phyloP scores from a whole-genome alignment of 371 early-diverging fungal genomes.

The Coemansia sp. region DNA sequence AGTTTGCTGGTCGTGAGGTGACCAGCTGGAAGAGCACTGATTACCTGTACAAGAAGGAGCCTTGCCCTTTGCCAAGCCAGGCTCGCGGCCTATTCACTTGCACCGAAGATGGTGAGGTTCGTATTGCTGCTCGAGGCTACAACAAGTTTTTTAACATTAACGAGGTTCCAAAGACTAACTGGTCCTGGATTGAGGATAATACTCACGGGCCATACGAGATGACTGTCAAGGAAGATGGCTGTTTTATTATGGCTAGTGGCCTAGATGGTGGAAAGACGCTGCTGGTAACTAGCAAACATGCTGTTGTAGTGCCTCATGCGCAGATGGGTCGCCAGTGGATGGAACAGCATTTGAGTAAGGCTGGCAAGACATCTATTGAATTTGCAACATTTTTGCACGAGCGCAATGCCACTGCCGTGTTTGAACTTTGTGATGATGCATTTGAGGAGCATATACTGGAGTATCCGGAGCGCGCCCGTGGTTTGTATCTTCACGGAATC shows the following conservation, averaged over 20 bases:
- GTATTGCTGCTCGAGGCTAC: constrained; percentile 83
- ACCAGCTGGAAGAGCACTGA: constrained; percentile 65
- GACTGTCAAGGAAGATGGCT: constrained; percentile 94
- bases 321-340: constrained; percentile 77
- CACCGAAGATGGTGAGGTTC: constrained; percentile 14
- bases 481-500: constrained; percentile 90
- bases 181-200: constrained; percentile 59
- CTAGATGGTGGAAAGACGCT: constrained; percentile 61
- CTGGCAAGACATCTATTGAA: constrained; percentile 61
- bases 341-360: constrained; percentile 60
- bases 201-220: constrained; percentile 86
- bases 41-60: constrained; percentile 60
- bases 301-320: constrained; percentile 56
- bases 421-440: constrained; percentile 85
- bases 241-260: constrained; percentile 83
- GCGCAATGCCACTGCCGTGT: constrained; percentile 75
- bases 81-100: constrained; percentile 83
- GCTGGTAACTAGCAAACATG: constrained; percentile 90
- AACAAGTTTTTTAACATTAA: constrained; percentile 91
- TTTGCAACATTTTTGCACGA: constrained; percentile 69
- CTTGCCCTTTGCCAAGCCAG: constrained; percentile 64
- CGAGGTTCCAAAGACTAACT: constrained; percentile 62
- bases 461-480: constrained; percentile 73
- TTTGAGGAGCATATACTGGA: constrained; percentile 93
- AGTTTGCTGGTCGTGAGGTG: constrained; percentile 21